A percentile compares a stretch with the other conserved stretches of the same genome.
Evolutionary conservation across 108 stramenopile species (phyloP).

Genomic region (Pseudonitzschia multistriata): DNA sequence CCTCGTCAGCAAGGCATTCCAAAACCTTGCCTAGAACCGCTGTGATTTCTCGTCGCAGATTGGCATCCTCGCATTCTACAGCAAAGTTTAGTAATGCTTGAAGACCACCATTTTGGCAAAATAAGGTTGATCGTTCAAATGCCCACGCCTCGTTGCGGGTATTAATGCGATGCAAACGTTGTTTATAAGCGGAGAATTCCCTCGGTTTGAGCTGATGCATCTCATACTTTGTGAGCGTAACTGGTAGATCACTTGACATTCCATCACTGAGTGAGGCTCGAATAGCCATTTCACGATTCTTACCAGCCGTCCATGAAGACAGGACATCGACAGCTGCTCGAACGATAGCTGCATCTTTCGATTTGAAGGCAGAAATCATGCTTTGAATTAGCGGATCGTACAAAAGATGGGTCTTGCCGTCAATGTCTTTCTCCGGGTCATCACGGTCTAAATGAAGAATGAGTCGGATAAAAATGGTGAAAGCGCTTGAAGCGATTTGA

Average conservation of each 20-base stretch:
- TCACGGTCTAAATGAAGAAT: conserved; percentile 72
- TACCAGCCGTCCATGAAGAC: conserved; percentile 69
- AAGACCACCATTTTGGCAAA: conserved; percentile 58
- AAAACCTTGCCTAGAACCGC: conserved; percentile 50
- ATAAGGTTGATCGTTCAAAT: conserved; percentile 45
- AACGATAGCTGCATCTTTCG: conserved; percentile 33
- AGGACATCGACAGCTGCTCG: conserved; percentile 76
- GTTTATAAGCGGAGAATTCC: conserved; percentile 62
- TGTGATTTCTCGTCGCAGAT: conserved; percentile 59
- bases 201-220: conserved; percentile 61
- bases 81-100: conserved; percentile 52
- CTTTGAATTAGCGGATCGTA: conserved; percentile 23
- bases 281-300: conserved; percentile 53
- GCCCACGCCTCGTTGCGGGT: conserved; percentile 53
- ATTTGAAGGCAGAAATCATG: conserved; percentile 39
- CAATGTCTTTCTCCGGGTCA: conserved; percentile 48
- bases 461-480: conserved; percentile 65
- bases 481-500: conserved; percentile 38
- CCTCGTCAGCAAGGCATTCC: conserved; percentile 43
- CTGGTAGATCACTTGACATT: conserved; percentile 29
- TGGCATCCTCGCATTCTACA: conserved; percentile 41
- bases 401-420: conserved; percentile 24
- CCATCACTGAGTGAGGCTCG: conserved; percentile 46
- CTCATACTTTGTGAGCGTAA: conserved; percentile 45
- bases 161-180: conserved; percentile 47